A percentile compares a stretch with the other conserved stretches of the same genome.
These are phyloP conservation scores for Colletotrichum tropicicola DNA, from an alignment of 2,329 filamentous ascomycete genomes.

Conservation along the genomic window DNA sequence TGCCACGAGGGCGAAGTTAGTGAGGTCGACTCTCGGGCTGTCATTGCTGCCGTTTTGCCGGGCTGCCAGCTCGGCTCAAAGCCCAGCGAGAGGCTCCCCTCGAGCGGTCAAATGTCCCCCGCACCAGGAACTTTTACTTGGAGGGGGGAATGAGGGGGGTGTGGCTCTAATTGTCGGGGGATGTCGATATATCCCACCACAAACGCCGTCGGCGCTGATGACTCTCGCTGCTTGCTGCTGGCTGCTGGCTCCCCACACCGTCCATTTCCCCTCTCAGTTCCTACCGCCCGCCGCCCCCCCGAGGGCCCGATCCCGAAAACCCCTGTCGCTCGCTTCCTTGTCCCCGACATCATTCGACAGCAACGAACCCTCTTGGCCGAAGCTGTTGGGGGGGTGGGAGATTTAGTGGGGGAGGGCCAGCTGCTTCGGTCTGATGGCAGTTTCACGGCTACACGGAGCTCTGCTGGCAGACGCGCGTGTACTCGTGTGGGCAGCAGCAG, in stretches of 20 bases:
- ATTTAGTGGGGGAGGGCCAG: background rate
- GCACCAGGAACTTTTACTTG: slow-evolving; percentile 4
- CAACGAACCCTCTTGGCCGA: slow-evolving; percentile 30
- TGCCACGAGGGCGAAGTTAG: slow-evolving; percentile 10
- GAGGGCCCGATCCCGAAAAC: slow-evolving; percentile 9
- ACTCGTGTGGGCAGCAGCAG: too few species aligned
- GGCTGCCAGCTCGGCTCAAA: slow-evolving; percentile 12
- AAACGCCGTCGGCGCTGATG: slow-evolving; percentile 11
- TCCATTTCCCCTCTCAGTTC: background rate
- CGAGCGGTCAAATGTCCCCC: slow-evolving; percentile 14
- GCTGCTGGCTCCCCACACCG: background rate
- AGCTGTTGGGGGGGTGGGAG: slow-evolving; percentile 7
- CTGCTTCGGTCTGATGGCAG: slow-evolving; percentile 29
- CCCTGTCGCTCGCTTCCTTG: slow-evolving; percentile 16
- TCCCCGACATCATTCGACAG: slow-evolving; percentile 30
- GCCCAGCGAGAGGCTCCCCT: slow-evolving; percentile 2
- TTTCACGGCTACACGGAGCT: slow-evolving; percentile 31
- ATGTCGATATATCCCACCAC: slow-evolving; percentile 19
- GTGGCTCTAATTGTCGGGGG: slow-evolving; percentile 15
- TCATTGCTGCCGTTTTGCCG: slow-evolving; percentile 17
- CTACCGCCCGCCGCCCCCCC: background rate
- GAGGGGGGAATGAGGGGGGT: background rate
- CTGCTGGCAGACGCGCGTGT: background rate
- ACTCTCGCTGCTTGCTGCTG: too few species aligned
- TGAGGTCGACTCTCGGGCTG: slow-evolving; percentile 1